Evolutionary conservation across 495 filamentous ascomycete genomes (phyloP), one percentile per base, ranked within the genome.

Genomic region (Lichina pygmaea): DNA sequence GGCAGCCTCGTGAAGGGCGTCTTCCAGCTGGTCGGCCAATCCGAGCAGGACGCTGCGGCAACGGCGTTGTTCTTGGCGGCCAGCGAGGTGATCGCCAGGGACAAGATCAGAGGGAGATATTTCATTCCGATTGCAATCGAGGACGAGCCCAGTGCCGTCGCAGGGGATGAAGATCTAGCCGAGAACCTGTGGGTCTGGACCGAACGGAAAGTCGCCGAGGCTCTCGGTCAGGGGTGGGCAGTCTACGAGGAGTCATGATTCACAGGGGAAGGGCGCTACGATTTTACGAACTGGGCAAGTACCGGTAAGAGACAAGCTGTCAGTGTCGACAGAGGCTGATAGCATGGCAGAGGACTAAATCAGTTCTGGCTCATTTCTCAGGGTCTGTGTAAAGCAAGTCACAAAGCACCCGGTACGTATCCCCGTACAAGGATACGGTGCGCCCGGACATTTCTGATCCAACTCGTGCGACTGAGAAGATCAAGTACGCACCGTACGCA

Each of bases 51-150:
- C 34, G 62, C 49, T 1, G 63, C 62, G 33, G 50, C 60, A 6
- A 63, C 58, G 31, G 61, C 51, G 9, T n/a, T 67, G 17, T 66
- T 54, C 48, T 49, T 61, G 31, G 58, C 57, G 6, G 38, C 59
- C 2, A 55, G 51, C 45, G 44, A 38, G 2, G 51, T 52, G 24
- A 47, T 57, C 2, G 46, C 44, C 13, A 37, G 43, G 12, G 37
- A 43, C n/a, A 42, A 55, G 11, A 8, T 47, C 32, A 53, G 53
- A 12, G 60, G 58, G 7, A 46, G 48, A 37, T 63, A 61, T 42
- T 63, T 59, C 43, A 50, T 60, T 30, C 61, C 61, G 11, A 54
- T 62, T 30, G 60, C 58, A 10, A 53, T 42, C 17, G 33, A 44
- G 37, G 49, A 44, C 30, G 46, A 50, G 16, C 49, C 51, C n/a